Conservation (phyloP, 495 filamentous ascomycete species). For the Podospora conica region DNA sequence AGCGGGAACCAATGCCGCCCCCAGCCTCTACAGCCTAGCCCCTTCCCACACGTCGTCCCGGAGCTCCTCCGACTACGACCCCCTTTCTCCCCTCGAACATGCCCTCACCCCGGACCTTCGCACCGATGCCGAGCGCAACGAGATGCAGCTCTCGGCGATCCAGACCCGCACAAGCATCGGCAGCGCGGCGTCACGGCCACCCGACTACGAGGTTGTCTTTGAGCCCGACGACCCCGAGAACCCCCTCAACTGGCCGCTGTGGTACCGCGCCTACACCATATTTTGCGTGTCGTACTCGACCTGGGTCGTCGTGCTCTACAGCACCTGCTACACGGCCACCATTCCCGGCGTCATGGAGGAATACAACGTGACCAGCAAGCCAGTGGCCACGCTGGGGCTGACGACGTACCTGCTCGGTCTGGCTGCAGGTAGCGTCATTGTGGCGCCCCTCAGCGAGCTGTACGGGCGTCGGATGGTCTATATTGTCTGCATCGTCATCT, state of each 20-base stretch:
- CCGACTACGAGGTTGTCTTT: constrained; percentile 72
- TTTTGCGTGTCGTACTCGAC: constrained; percentile 64
- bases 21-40: not conserved
- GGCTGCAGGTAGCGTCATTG: constrained; percentile 63
- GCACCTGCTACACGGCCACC: constrained; percentile 72
- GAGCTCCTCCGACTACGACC: constrained; percentile 28
- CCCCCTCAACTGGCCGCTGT: constrained; percentile 68
- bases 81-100: constrained; percentile 31
- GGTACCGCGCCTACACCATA: constrained; percentile 59
- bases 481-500: constrained; percentile 53
- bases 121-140: constrained; percentile 7
- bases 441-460: constrained; percentile 70
- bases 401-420: constrained; percentile 75
- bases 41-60: not conserved
- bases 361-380: constrained; percentile 51
- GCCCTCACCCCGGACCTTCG: constrained; percentile 30
- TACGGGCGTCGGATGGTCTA: constrained; percentile 75
- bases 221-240: constrained; percentile 60
- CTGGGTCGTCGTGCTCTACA: constrained; percentile 75
- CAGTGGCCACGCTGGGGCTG: constrained; percentile 64
- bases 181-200: constrained; percentile 54
- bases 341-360: constrained; percentile 60
- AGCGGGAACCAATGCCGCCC: not conserved
- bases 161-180: constrained; percentile 46
- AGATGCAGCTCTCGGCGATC: constrained; percentile 14